Base-by-base conservation (phyloP, 2,329 filamentous ascomycete genomes). In the Dactylellina drechsleri region DNA sequence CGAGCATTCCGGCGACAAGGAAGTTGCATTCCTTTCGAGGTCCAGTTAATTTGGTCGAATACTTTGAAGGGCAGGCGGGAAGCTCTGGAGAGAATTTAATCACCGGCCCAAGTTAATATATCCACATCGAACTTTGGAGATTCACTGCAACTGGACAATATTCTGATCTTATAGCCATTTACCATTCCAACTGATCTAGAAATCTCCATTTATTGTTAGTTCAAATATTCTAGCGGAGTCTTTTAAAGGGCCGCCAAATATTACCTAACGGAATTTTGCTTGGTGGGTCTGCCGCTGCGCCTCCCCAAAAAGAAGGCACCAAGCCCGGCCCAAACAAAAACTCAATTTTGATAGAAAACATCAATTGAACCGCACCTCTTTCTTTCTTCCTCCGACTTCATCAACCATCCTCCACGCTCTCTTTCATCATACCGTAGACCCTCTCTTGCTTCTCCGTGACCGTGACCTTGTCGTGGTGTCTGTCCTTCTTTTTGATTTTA, bases 231-330 rank as follows among this genome's bases (percentile, higher is more conserved):
- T 7, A 36, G 31, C 49, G 12, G 49, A n/a, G 10, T 20, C 20
- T 52, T 52, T 52, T 52, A 26, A 52, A 6, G 5, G 12, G 20
- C 20, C 16, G n/a, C 20, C 20, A 13, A 6, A 18, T 23, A 23
- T 23, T 23, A 23, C 4, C 20, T 13, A 52, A 52, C n/a, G 15
- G 52, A 45, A 43, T 54, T 58, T 23, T 59, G 23, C 59, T 66
- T 60, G 23, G 23, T n/a, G 23, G 23, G 23, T 47, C 43, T 49
- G 47, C 56, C 61, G 62, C 70, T 74, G 70, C 70, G 70, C 70
- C 70, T 52, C 67, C 62, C 50, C 56, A 66, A 74, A 66, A 10
- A 52, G 56, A 40, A 73, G 61, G 49, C n/a, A 60, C 52, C 67
- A 65, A 60, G 50, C 43, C 67, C 68, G 68, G 53, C 23, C 56